phyloP scores from a whole-genome alignment of 495 filamentous ascomycete genomes.

The Podospora conica region DNA sequence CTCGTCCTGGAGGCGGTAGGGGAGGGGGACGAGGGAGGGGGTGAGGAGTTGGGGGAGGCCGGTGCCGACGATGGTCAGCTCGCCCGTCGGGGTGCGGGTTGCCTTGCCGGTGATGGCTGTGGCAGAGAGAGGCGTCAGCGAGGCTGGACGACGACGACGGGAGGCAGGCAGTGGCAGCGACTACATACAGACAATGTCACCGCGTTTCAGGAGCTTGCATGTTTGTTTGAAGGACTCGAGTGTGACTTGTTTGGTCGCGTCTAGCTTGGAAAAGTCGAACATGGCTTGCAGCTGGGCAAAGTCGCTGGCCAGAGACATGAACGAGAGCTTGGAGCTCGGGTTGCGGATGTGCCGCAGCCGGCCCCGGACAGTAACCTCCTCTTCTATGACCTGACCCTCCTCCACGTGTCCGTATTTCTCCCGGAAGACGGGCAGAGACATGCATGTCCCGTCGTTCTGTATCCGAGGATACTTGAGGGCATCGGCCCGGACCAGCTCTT shows the following conservation, averaged over 20 bases:
- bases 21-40: constrained; percentile 70
- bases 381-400: constrained; percentile 23
- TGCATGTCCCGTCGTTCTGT: constrained; percentile 19
- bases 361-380: constrained; percentile 43
- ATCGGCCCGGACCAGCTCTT: constrained; percentile 27
- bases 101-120: constrained; percentile 60
- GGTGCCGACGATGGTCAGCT: constrained; percentile 66
- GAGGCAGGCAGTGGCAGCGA: constrained; percentile 43
- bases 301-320: constrained; percentile 72
- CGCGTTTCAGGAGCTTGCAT: constrained; percentile 54
- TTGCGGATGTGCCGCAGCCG: constrained; percentile 39
- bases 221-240: constrained; percentile 48
- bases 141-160: background rate
- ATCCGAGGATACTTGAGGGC: constrained; percentile 39
- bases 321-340: constrained; percentile 65
- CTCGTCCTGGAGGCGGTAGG: constrained; percentile 54
- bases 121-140: background rate
- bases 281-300: constrained; percentile 65
- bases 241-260: constrained; percentile 26
- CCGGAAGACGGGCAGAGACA: constrained; percentile 36
- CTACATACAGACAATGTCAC: constrained; percentile 60
- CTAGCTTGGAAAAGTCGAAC: constrained; percentile 56
- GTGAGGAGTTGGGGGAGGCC: constrained; percentile 64
- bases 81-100: constrained; percentile 63
- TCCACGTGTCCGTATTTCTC: constrained; percentile 29